Conservation (phyloP, 371 early-diverging fungal species). For the Fennellomyces sp. region DNA sequence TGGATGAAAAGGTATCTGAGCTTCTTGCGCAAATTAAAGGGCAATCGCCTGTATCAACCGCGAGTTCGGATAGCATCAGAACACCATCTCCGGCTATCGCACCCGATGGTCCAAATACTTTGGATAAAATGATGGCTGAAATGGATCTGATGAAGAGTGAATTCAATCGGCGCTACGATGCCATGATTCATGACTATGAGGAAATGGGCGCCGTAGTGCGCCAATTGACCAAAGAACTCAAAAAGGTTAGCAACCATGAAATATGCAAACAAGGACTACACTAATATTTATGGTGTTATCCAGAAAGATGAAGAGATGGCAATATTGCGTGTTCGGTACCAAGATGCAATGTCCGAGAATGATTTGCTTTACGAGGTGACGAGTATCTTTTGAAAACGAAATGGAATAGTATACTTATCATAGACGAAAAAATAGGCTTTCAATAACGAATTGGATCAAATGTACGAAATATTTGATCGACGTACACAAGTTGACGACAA, state of each 20-base stretch:
- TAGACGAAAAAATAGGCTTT: slow-evolving; percentile 25
- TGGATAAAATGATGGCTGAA: slow-evolving; percentile 18
- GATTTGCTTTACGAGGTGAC: slow-evolving; percentile 14
- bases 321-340: slow-evolving; percentile 8
- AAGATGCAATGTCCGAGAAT: slow-evolving; percentile 21
- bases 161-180: slow-evolving; percentile 8
- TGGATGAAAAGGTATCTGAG: slow-evolving; percentile 10
- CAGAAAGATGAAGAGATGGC: slow-evolving; percentile 26
- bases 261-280: background rate
- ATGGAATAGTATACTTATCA: no score
- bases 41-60: slow-evolving; percentile 6
- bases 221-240: slow-evolving; percentile 9
- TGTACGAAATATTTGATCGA: slow-evolving; percentile 6
- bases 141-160: slow-evolving; percentile 20
- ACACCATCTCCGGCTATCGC: slow-evolving; percentile 1
- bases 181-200: slow-evolving; percentile 20
- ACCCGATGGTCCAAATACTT: background rate
- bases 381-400: no score
- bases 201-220: slow-evolving; percentile 16
- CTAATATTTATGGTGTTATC: background rate
- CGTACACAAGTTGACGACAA: background rate
- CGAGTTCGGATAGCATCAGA: slow-evolving; percentile 4
- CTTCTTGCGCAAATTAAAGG: slow-evolving; percentile 12
- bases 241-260: slow-evolving; percentile 6
- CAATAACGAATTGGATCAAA: slow-evolving; percentile 25